Base-by-base conservation (phyloP, 768 basidiomycete genomes). In the Rhodosporidiobolus odoratus region DNA sequence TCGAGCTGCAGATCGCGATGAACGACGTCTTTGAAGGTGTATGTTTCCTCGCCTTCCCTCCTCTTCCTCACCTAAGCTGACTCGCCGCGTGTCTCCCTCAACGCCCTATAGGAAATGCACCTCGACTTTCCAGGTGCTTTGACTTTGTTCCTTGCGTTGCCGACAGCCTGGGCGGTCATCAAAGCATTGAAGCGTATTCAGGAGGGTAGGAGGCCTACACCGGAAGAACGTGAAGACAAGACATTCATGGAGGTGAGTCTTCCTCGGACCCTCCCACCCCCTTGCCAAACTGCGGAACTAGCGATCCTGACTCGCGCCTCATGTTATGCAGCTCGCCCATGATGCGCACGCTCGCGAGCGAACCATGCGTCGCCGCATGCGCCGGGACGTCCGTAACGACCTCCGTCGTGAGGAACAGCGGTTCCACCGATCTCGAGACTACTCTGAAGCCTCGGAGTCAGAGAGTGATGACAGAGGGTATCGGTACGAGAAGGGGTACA, bases 101-200 rank as follows among this genome's bases (percentile, higher is more conserved):
- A 17, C 58, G 23, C 43, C 5, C 13, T 25, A n/a, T 62, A n/a
- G 15, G 64, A 61, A 52, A n/a, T 43, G 17, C 45, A 38, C 4
- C 38, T 68, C 62, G 71, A 72, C 30, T 72, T 72, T 27, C 71
- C 71, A 4, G 71, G 71, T 27, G 66, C 67, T 6, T 25, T 72
- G 27, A 57, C 71, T 2, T 50, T 72, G n/a, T 64, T 68, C 45
- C 54, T 68, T 12, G 66, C 71, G 43, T 54, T 72, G 4, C 71
- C 71, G 27, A 72, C 71, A 17, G 58, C 56, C 8, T 72, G 71
- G 71, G 71, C 71, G 5, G 71, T 72, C 45, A 50, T 40, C 27
- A 72, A 72, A 37, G 62, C 63, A 2, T 3, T 72, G 10, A 37
- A 64, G 35, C 48, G 66, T 10, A 72, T 72, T 30, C 66, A 67